A percentile compares a stretch with the other conserved stretches of the same genome.
These are phyloP conservation scores for Aspergillus sp. DNA, from an alignment of 2,329 filamentous ascomycete species.

Conservation along the genomic window DNA sequence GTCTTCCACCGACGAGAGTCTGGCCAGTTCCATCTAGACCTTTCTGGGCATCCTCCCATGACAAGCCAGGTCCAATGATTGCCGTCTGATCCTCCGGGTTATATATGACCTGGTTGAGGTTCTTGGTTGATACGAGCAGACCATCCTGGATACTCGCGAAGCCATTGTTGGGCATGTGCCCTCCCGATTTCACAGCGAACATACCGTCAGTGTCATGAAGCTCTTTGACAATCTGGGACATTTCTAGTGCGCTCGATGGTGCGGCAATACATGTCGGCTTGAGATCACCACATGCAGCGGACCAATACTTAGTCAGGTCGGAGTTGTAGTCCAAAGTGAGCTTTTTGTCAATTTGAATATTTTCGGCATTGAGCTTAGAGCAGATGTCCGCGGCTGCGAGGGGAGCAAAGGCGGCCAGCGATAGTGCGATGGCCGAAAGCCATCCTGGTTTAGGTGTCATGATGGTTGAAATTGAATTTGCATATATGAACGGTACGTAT, in stretches of 20 bases:
- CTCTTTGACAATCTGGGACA: conserved; percentile 49
- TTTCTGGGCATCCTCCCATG: conserved; percentile 31
- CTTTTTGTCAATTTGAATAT: conserved; percentile 29
- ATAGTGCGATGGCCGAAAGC: conserved; percentile 12
- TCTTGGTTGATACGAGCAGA: conserved; percentile 42
- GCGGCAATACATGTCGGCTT: conserved; percentile 45
- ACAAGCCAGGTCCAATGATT: conserved; percentile 31
- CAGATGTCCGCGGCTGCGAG: conserved; percentile 32
- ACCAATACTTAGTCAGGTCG: conserved; percentile 45
- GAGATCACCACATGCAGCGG: conserved; percentile 38
- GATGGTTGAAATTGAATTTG: background rate
- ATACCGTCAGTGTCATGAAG: conserved; percentile 45
- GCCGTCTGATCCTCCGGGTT: conserved; percentile 34
- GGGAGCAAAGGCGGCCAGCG: conserved; percentile 11
- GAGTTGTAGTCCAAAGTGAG: conserved; percentile 29
- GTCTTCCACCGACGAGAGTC: conserved; percentile 40
- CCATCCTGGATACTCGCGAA: conserved; percentile 44
- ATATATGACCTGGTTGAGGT: conserved; percentile 34
- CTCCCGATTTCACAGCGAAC: conserved; percentile 53
- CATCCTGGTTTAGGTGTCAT: conserved; percentile 16
- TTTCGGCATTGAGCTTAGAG: conserved; percentile 28
- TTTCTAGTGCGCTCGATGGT: conserved; percentile 47
- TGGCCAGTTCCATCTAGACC: conserved; percentile 25
- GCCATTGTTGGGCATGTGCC: conserved; percentile 44
- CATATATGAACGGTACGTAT: no score